Evolutionary conservation across 495 filamentous ascomycete species (phyloP), one percentile per base, ranked within the genome.

Genomic region (Podospora bellae-mahoneyi): DNA sequence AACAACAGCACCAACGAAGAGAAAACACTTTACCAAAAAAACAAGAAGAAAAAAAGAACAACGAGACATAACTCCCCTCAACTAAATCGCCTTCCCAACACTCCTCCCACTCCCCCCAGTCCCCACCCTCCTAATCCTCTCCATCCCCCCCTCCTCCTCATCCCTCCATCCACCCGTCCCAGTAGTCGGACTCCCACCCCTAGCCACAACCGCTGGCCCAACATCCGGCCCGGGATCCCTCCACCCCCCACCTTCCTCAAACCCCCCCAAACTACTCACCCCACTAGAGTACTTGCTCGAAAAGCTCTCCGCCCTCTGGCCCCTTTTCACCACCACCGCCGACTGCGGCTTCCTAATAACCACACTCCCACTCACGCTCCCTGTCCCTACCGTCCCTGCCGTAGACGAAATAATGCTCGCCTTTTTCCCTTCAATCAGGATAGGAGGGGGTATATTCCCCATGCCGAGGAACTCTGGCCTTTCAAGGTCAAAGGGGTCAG

Each of bases 401-500:
- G 64, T 70, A 60, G 73, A 70, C 64, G 62, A 72, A 30, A 60
- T 72, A 60, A 66, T 69, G 60, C 30, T 69, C 57, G 69, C 60
- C 74, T 72, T 48, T 10, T 48, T 54, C 66, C 72, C 20, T 62
- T 71, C 20, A 61, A 73, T 20, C 69, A 65, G 10, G 64, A 68
- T 18, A 62, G 69, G 64, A 73, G 70, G 65, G 60, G 71, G 39
- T 56, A 71, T 63, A 66, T 69, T 60, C 39, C 68, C 73, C 58
- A 72, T 71, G 0, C 68, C 75, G 44, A 83, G 72, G 4, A 85
- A 75, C 66, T 84, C 83, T 16, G 86, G 85, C 28, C 81, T 77
- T 62, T 90, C 87, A 1, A 90, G 77, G 70, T 91, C 89, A 69
- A 90, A 91, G 0, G 88, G 88, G 64, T 91, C 85, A 18, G 87